These are phyloP conservation scores for Dactylella cylindrospora DNA, from an alignment of 2,329 filamentous ascomycete genomes.

Conservation along the genomic window DNA sequence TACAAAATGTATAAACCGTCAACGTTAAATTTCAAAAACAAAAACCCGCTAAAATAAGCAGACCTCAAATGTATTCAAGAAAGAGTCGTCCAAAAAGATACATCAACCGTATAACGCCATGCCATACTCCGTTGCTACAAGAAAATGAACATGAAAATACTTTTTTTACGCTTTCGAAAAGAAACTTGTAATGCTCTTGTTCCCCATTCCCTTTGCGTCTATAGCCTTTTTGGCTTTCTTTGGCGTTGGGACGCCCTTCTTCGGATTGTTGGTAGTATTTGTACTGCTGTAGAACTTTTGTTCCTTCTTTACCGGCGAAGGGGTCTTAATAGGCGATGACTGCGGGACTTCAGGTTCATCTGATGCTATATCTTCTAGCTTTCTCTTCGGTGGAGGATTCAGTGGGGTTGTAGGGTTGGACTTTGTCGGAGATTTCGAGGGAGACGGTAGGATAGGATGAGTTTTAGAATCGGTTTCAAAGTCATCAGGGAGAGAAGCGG, in stretches of 20 bases:
- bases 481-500: too few relatives aligned
- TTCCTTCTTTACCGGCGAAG: slow-evolving; percentile 45
- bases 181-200: slow-evolving; percentile 59
- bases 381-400: slow-evolving; percentile 36
- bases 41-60: too few relatives aligned
- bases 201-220: slow-evolving; percentile 50
- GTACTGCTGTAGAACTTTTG: slow-evolving; percentile 38
- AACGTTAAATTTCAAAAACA: too few relatives aligned
- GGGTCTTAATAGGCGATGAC: slow-evolving; percentile 47
- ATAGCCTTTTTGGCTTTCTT: slow-evolving; percentile 49
- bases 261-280: slow-evolving; percentile 38
- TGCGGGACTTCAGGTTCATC: slow-evolving; percentile 45
- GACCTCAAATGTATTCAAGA: too few relatives aligned
- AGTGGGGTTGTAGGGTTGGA: slow-evolving; percentile 47
- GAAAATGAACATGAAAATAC: slow-evolving; percentile 74
- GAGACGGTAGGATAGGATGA: slow-evolving; percentile 13
- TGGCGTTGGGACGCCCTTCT: slow-evolving; percentile 29
- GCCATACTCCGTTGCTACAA: too few relatives aligned
- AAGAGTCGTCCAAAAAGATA: too few relatives aligned
- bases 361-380: slow-evolving; percentile 28
- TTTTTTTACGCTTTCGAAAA: slow-evolving; percentile 56
- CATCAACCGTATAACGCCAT: too few relatives aligned
- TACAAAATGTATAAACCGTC: too few relatives aligned
- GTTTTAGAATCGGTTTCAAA: neutral
- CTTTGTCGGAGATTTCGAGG: slow-evolving; percentile 48